Evolutionary conservation across 2,329 filamentous ascomycete genomes (phyloP), one percentile per base, ranked within the genome.

Genomic region (Ophiocordyceps camponoti-saundersi): DNA sequence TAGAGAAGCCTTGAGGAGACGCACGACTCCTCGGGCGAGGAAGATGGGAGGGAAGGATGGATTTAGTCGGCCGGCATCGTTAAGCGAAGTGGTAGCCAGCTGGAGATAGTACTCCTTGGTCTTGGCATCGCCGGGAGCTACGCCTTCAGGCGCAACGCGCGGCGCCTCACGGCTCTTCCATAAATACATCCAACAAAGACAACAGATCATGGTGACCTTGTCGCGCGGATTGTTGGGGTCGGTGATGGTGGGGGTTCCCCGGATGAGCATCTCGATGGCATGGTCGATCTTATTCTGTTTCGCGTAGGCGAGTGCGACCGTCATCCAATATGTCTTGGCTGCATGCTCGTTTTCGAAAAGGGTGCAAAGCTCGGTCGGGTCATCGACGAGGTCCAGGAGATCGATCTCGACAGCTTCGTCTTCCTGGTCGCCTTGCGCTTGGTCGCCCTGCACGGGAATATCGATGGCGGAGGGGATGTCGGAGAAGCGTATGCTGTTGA

Each of bases 71-170:
- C 85, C 85, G n/a, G 92, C 90, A 57, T 96, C 92, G 65, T 98
- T 98, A 51, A 98, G 73, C 1, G 85, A 89, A 43, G 80, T 78
- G 2, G 90, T 96, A n/a, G 90, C 90, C 45, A 83, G 75, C 59
- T 93, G 85, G 34, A 98, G 77, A 63, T 89, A 98, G 64, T 83
- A 79, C 54, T 98, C 92, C 63, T 98, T 98, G 16, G 86, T 95
- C 67, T 85, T 89, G 42, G 79, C 77, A 53, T 93, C 85, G 13
- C 80, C 77, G 21, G 75, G 71, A 46, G 76, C 63, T 46, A 75
- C 68, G 23, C 76, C 79, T 48, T 86, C 86, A 12, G 73, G 68
- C 10, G 72, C 65, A 36, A 78, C 68, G 53, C 75, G 72, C 30
- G 75, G 75, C 4, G 89, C 87, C 57, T 90, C 80, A 54, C 89